Evolutionary conservation across 2,329 filamentous ascomycete genomes (phyloP).

Genomic region (Monosporascus sp.): DNA sequence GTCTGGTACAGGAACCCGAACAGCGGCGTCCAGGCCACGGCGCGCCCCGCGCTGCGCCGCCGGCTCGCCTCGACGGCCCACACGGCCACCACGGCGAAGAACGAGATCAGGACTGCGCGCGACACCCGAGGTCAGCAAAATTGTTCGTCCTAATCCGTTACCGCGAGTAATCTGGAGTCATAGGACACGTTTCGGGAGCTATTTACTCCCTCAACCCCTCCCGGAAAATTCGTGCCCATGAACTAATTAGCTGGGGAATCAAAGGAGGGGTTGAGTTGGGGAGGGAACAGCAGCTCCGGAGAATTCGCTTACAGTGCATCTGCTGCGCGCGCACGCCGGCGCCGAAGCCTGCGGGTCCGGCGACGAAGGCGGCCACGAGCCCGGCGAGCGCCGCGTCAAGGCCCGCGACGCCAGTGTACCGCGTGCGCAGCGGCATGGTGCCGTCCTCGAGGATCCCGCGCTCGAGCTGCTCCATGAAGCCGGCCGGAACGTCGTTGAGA

Average conservation of each 20-base stretch:
- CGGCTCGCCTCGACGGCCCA: slow-evolving; percentile 21
- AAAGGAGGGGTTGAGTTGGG: too few species aligned
- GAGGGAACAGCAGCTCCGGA: too few species aligned
- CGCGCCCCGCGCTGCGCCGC: slow-evolving; percentile 9
- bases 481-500: slow-evolving; percentile 13
- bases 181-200: too few species aligned
- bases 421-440: slow-evolving; percentile 11
- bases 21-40: slow-evolving; percentile 11
- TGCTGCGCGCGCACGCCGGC: slow-evolving; percentile 18
- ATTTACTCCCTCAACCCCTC: too few species aligned
- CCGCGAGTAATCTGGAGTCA: too few species aligned
- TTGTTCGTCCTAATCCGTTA: too few species aligned
- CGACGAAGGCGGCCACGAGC: slow-evolving; percentile 19
- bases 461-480: slow-evolving; percentile 15
- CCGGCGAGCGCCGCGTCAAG: slow-evolving; percentile 13
- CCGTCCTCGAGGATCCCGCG: slow-evolving; percentile 13
- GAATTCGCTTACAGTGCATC: slow-evolving; percentile 9
- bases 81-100: slow-evolving; percentile 19
- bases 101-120: slow-evolving; percentile 14
- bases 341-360: slow-evolving; percentile 20
- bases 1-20: slow-evolving; percentile 21
- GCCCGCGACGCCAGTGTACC: slow-evolving; percentile 18
- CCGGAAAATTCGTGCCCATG: too few species aligned
- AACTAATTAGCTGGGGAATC: too few species aligned
- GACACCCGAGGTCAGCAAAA: too few species aligned